phyloP scores from a whole-genome alignment of 179 eudicot species.

The Pouteria campechiana region DNA sequence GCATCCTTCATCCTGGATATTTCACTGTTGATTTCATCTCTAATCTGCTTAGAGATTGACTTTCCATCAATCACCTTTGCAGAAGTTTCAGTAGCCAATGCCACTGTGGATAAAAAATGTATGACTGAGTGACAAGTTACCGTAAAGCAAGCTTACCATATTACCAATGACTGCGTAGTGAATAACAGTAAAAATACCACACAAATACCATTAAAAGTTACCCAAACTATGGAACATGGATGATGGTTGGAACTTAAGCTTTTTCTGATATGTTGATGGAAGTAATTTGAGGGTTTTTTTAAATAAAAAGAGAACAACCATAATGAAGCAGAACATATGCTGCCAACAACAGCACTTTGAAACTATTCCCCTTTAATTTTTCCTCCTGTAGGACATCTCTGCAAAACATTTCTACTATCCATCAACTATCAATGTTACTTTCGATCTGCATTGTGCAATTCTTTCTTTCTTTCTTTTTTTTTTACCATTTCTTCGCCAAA shows the following conservation, averaged over 20 bases:
- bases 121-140: not conserved
- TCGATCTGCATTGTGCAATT: no score
- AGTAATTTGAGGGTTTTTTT: no score
- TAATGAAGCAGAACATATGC: no score
- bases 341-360: no score
- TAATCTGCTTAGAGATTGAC: conserved; percentile 55
- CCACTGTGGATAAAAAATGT: conserved; percentile 23
- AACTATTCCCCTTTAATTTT: no score
- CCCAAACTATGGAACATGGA: not conserved
- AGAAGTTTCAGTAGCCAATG: conserved; percentile 31
- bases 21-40: conserved; percentile 68
- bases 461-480: no score
- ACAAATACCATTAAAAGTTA: not conserved
- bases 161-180: not conserved
- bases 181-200: not conserved
- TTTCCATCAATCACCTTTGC: conserved; percentile 82
- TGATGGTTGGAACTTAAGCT: not conserved
- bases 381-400: no score
- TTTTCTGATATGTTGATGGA: not conserved
- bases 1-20: conserved; percentile 72
- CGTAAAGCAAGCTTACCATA: not conserved
- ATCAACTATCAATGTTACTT: no score
- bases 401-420: no score
- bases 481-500: no score
- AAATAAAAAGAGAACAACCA: no score